Base-by-base conservation (phyloP, 2,329 filamentous ascomycete species). In the Calonectria leucothoes region DNA sequence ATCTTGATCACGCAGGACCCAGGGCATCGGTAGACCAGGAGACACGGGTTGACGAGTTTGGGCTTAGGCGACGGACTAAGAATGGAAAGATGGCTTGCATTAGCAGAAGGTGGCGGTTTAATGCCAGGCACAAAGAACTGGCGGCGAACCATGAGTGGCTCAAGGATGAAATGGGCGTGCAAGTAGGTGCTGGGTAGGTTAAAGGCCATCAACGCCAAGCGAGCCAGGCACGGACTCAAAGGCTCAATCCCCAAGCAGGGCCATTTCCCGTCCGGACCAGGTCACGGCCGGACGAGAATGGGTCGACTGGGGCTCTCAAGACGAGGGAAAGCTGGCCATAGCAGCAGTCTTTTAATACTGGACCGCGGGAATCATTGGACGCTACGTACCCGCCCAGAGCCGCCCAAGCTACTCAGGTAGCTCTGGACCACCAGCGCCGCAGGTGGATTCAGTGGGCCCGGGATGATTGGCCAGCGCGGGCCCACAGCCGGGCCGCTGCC, bases 391-490 rank as follows among this genome's bases (percentile, higher is more conserved):
- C 33, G 31, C n/a, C 12, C 15, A 59, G 59, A 72, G 66, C 59
- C 70, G 70, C 70, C 70, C 70, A 42, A 42, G 29, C 23, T 37
- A n/a, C n/a, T n/a, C n/a, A n/a, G n/a, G n/a, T n/a, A 65, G 35
- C 37, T n/a, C 27, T 39, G 52, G 23, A 12, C n/a, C 52, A 27
- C 55, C 45, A 42, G 17, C 33, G 72, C 75, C 76, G 70, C 76
- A 79, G 76, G 74, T 74, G 55, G 73, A 48, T 63, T 63, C 45
- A 55, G 77, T 80, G 77, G 79, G 59, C 63, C 33, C 23, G 14
- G n/a, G 35, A 66, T 74, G 76, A 81, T 78, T 80, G 79, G 79
- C 64, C 66, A 63, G 31, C 31, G 57, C 35, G 33, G 70, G 63
- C 29, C 59, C 66, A 27, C 29, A 25, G 25, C 52, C 70, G 74